Base-by-base conservation (phyloP, 257 asterid genomes). In the Ophiorrhiza pumila region DNA sequence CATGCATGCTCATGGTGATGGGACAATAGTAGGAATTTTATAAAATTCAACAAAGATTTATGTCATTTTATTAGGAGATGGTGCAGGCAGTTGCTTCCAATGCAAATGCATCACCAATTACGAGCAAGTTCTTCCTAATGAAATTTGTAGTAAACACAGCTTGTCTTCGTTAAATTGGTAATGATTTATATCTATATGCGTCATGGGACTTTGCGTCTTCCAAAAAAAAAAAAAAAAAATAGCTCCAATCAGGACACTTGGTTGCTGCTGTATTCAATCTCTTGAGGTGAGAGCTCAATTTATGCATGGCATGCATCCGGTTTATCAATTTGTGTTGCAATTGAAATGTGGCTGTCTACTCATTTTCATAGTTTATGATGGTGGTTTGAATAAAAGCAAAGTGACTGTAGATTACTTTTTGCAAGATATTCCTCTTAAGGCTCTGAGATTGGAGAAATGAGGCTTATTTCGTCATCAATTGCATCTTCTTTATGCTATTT, bases 201-300 rank as follows among this genome's bases (percentile, higher is more conserved):
- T n/a, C n/a, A n/a, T n/a, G n/a, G n/a, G n/a, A n/a, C n/a, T n/a
- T n/a, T n/a, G n/a, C n/a, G n/a, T n/a, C n/a, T n/a, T n/a, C n/a
- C n/a, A n/a, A n/a, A n/a, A n/a, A n/a, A n/a, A n/a, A n/a, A n/a
- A n/a, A n/a, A n/a, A n/a, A n/a, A n/a, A n/a, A n/a, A n/a, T 77
- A 74, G 83, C 66, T 71, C 76, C 71, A 59, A 9, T 79, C 74
- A 71, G 69, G 79, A 59, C 71, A 67, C 71, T 73, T 71, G 74
- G 78, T 74, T 77, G 80, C 80, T 64, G 76, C 77, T 77, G 80
- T 61, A 77, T 65, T 71, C 61, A 71, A 56, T 60, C 72, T 45
- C 53, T 81, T 74, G 63, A 75, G 83, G 89, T 85, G 82, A 81
- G 83, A 53, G 53, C 64, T 73, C 23, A 41, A 32, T 65, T 35